Percentiles rank a stretch among this genome's conserved stretches.
These are phyloP conservation scores for Fusarium denticulatum DNA, from an alignment of 2,329 filamentous ascomycete species.

Conservation along the genomic window DNA sequence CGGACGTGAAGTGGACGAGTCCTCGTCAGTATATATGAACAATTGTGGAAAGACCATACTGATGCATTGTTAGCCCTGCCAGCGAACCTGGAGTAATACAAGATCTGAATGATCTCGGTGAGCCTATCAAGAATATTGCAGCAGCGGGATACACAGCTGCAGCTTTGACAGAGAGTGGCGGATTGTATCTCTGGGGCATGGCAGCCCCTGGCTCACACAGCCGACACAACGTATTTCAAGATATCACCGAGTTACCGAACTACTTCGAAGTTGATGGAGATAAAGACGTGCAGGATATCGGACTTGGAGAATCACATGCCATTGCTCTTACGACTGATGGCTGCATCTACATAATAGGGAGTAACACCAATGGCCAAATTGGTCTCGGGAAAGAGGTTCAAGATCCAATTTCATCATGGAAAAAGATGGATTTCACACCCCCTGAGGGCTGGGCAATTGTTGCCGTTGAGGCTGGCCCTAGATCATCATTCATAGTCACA, in stretches of 20 bases:
- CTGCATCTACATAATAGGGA: conserved; percentile 64
- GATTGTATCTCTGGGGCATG: conserved; percentile 71
- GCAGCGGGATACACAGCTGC: conserved; percentile 67
- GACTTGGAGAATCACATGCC: conserved; percentile 68
- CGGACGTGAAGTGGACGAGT: conserved; percentile 57
- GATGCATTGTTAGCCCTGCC: conserved; percentile 52
- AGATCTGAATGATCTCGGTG: conserved; percentile 61
- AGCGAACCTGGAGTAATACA: conserved; percentile 56
- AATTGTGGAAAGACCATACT: not conserved
- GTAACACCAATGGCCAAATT: conserved; percentile 68
- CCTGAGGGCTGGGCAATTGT: conserved; percentile 44
- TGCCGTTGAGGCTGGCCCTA: conserved; percentile 60
- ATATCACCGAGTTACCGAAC: conserved; percentile 49
- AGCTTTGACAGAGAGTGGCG: conserved; percentile 65
- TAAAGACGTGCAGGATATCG: conserved; percentile 65
- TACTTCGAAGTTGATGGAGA: conserved; percentile 58
- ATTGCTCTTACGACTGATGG: conserved; percentile 62
- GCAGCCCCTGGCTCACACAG: conserved; percentile 37
- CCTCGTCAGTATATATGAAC: conserved; percentile 44
- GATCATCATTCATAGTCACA: conserved; percentile 61
- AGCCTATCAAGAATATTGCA: conserved; percentile 63
- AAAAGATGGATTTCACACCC: conserved; percentile 46
- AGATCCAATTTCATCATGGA: conserved; percentile 49
- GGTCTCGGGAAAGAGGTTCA: conserved; percentile 51
- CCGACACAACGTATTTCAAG: conserved; percentile 47